A percentile compares a stretch with the other conserved stretches of the same genome.
These are phyloP conservation scores for Triticum dicoccoides DNA, from an alignment of 176 grass and related monocot genomes.

Conservation along the genomic window DNA sequence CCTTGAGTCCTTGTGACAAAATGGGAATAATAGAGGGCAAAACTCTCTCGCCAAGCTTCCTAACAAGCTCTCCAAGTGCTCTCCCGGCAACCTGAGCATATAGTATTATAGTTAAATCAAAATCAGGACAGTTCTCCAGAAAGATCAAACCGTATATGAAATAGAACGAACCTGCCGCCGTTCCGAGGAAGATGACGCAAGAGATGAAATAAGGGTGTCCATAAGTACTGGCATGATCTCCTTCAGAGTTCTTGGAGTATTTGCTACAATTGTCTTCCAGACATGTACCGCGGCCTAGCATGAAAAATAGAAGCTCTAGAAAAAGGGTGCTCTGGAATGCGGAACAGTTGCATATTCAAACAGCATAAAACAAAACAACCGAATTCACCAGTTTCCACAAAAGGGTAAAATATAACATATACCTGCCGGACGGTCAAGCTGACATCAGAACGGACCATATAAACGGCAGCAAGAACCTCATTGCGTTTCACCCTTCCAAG, in stretches of 20 bases:
- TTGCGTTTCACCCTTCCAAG: conserved; percentile 86
- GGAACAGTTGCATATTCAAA: conserved; percentile 7
- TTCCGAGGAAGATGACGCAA: conserved; percentile 91
- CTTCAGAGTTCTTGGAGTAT: conserved; percentile 95
- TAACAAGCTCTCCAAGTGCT: conserved; percentile 96
- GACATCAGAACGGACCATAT: conserved; percentile 98
- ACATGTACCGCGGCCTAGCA: conserved; percentile 84
- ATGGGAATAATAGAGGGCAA: conserved; percentile 95
- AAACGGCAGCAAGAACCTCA: conserved; percentile 97
- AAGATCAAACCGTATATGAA: conserved; percentile 14
- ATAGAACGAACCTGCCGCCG: conserved; percentile 69
- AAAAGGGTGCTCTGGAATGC: background rate
- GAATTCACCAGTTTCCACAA: background rate
- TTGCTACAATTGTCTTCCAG: conserved; percentile 98
- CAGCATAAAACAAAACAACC: background rate
- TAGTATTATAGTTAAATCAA: background rate
- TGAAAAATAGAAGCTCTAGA: conserved; percentile 19
- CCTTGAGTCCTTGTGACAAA: conserved; percentile 83
- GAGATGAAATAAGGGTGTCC: conserved; percentile 93
- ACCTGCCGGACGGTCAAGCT: conserved; percentile 96
- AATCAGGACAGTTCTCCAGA: conserved; percentile 2
- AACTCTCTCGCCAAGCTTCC: conserved; percentile 97
- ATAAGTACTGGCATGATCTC: conserved; percentile 99
- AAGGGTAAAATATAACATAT: conserved; percentile 9
- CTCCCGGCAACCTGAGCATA: conserved; percentile 73